Evolutionary conservation across 805 yeast genomes (phyloP).

Genomic region (Teunomyces panamensis): DNA sequence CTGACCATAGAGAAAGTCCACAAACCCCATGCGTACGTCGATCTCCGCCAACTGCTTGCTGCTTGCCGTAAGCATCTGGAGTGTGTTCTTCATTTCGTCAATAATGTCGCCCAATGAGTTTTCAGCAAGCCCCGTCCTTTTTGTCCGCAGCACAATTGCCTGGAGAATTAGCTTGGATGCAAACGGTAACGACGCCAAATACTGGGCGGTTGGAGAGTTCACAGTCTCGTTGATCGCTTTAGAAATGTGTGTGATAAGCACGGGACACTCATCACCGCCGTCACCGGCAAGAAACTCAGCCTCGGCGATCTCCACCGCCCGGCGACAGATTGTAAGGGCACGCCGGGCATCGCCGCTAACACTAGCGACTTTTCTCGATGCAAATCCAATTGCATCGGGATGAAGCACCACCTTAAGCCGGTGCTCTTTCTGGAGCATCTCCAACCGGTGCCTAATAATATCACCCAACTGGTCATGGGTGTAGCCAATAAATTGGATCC

Average conservation of each 20-base stretch:
- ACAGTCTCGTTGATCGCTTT: constrained; percentile 79
- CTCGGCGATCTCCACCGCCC: constrained; percentile 90
- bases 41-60: constrained; percentile 15
- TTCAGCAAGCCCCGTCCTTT: constrained; percentile 70
- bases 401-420: constrained; percentile 45
- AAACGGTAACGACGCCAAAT: constrained; percentile 58
- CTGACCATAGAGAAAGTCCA: constrained; percentile 31
- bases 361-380: constrained; percentile 90
- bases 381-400: constrained; percentile 83
- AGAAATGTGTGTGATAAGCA: constrained; percentile 71
- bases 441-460: constrained; percentile 72
- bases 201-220: constrained; percentile 65
- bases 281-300: constrained; percentile 41
- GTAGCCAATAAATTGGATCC: constrained; percentile 88
- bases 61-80: constrained; percentile 38
- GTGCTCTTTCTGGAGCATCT: constrained; percentile 33
- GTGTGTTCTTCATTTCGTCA: constrained; percentile 65
- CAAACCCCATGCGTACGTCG: constrained; percentile 22
- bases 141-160: constrained; percentile 59
- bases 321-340: constrained; percentile 79
- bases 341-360: constrained; percentile 97
- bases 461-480: constrained; percentile 71
- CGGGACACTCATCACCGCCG: constrained; percentile 33
- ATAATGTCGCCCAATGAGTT: constrained; percentile 70
- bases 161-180: constrained; percentile 70